Conservation (phyloP, 139 green algal genomes). For the Volvox africanus region DNA sequence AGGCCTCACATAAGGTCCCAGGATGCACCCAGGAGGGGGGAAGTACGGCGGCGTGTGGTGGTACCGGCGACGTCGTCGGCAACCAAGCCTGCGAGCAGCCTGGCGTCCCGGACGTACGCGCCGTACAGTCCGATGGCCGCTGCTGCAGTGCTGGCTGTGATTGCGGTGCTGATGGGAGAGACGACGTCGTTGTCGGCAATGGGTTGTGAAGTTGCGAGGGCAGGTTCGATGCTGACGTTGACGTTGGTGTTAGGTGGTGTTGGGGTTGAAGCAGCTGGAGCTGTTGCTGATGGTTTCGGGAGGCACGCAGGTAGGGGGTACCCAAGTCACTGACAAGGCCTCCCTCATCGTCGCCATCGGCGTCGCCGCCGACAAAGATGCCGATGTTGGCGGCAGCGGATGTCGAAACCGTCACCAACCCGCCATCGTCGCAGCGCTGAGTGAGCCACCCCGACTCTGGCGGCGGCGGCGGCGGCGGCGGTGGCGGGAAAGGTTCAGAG, state of each 20-base stretch:
- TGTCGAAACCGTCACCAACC: not conserved
- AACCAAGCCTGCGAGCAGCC: too few species aligned
- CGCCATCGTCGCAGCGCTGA: not conserved
- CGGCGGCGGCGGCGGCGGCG: too few species aligned
- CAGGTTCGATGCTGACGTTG: not conserved
- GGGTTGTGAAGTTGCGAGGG: not conserved
- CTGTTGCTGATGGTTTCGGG: not conserved
- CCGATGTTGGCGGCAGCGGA: not conserved
- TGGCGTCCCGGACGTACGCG: too few species aligned
- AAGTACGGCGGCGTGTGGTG: too few species aligned
- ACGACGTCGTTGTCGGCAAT: not conserved
- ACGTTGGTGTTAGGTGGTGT: not conserved
- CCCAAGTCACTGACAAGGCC: not conserved
- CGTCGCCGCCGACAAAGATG: not conserved
- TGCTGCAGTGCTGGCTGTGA: not conserved
- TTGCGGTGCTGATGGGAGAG: not conserved
- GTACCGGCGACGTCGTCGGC: too few species aligned
- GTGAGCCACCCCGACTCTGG: too few species aligned
- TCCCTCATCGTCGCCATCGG: not conserved
- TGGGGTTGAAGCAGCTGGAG: not conserved
- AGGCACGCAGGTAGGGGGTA: not conserved
- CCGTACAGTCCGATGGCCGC: not conserved
- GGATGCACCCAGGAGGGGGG: too few species aligned
- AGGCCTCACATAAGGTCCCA: not conserved
- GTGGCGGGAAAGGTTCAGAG: too few species aligned